Evolutionary conservation across 345 rosid genomes (phyloP), one percentile per base, ranked within the genome.

Genomic region (Barbarea vulgaris): DNA sequence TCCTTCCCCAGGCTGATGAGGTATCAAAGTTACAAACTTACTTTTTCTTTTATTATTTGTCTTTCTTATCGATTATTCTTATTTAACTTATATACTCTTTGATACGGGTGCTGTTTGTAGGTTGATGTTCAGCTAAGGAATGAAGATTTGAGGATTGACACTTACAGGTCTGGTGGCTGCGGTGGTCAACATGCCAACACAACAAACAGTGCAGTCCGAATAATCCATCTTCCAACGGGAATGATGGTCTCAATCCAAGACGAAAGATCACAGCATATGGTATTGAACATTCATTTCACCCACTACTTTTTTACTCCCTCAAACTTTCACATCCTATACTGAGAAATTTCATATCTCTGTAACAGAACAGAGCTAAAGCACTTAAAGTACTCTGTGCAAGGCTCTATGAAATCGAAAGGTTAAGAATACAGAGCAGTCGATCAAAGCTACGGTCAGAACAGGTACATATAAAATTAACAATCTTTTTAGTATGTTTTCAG

Each of bases 1-100:
- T 92, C 83, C 98, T 95, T 76, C 99, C 98, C 33, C 97, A 95
- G 81, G 99, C 99, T 75, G 91, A 90, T 82, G 91, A 95, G 98
- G 98, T 91, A 67, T 70, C 69, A 44, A 72, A 69, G 61, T 41
- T 34, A 13, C 50, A 63, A 46, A 34, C 33, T 14, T 36, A 25
- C 19, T 19, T 55, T n/a, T 15, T 48, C 12, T 18, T 51, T 28
- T 24, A 9, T 7, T 2, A 12, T 9, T 9, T 4, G 25, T 12
- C 18, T 21, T 44, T 44, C 4, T 64, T 57, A 47, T 44, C 4
- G 7, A 21, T 12, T 76, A 15, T 6, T 36, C 7, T 47, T 67
- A 59, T 24, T 2, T n/a, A 34, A 22, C 75, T 11, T 59, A 18
- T 14, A 55, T 30, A 71, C 73, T 5, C 62, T 34, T 18, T 27